phyloP scores from a whole-genome alignment of 2,329 filamentous ascomycete genomes.

The Penicillium freii region DNA sequence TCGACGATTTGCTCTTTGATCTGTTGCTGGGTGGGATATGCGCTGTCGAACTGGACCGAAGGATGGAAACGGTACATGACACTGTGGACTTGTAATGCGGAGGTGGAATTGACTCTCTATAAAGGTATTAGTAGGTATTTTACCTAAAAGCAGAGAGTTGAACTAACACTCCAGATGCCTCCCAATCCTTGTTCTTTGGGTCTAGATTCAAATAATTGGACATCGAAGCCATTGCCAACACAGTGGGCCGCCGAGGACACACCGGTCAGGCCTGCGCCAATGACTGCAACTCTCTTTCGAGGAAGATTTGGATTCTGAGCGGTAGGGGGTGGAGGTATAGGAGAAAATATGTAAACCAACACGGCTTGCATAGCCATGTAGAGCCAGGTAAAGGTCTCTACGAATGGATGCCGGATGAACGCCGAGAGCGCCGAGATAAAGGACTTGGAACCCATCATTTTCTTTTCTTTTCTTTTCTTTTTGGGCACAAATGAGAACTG shows the following conservation, averaged over 20 bases:
- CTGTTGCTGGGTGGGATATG: slow-evolving; percentile 75
- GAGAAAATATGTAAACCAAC: slow-evolving; percentile 59
- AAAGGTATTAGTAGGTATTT: neutral
- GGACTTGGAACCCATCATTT: neutral
- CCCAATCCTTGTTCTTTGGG: slow-evolving; percentile 62
- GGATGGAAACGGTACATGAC: slow-evolving; percentile 88
- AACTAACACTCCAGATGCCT: slow-evolving; percentile 74
- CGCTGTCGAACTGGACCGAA: slow-evolving; percentile 68
- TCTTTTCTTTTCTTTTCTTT: too few species aligned
- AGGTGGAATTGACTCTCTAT: slow-evolving; percentile 76
- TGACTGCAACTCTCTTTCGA: slow-evolving; percentile 62
- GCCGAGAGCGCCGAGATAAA: slow-evolving; percentile 18
- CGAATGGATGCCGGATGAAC: slow-evolving; percentile 31
- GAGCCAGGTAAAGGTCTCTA: slow-evolving; percentile 31
- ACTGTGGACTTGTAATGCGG: slow-evolving; percentile 77
- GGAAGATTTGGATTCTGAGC: slow-evolving; percentile 51
- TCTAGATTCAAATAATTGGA: slow-evolving; percentile 73
- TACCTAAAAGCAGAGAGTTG: neutral
- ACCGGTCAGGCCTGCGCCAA: slow-evolving; percentile 70
- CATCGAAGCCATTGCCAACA: slow-evolving; percentile 81
- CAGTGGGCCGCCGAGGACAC: slow-evolving; percentile 79
- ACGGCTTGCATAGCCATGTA: slow-evolving; percentile 34
- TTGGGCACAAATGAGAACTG: neutral
- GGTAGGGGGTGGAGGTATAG: slow-evolving; percentile 62
- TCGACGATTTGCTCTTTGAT: slow-evolving; percentile 70